Evolutionary conservation across 345 rosid species (phyloP).

Genomic region (Noccaea bulbosa): DNA sequence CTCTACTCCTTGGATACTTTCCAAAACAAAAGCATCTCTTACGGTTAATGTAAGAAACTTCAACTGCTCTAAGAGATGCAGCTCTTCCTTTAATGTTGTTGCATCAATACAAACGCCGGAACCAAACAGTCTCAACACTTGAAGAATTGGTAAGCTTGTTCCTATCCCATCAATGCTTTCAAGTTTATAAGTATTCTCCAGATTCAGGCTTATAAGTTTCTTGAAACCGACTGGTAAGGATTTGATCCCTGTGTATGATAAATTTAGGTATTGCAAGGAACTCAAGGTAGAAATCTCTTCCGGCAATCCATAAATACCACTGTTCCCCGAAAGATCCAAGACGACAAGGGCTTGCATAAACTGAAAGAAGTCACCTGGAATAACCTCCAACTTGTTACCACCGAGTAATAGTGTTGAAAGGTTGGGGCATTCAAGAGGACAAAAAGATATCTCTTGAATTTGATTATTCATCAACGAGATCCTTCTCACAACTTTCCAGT

Average conservation of each 20-base stretch:
- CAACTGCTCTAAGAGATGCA: not conserved
- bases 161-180: not conserved
- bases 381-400: too few species aligned
- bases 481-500: too few species aligned
- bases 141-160: constrained; percentile 16
- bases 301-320: constrained; percentile 16
- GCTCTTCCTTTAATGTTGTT: not conserved
- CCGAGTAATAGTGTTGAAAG: too few species aligned
- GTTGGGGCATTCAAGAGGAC: too few species aligned
- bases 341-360: not conserved
- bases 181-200: not conserved
- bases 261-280: constrained; percentile 5
- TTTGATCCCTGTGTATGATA: not conserved
- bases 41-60: not conserved
- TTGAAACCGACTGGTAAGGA: not conserved
- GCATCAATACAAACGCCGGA: not conserved
- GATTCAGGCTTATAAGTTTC: not conserved
- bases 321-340: constrained; percentile 37
- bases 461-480: too few species aligned
- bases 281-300: constrained; percentile 8
- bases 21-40: not conserved
- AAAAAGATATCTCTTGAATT: too few species aligned
- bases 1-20: not conserved
- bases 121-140: not conserved
- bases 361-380: too few species aligned